These are phyloP conservation scores for Paraphoma chrysanthemicola DNA, from an alignment of 2,329 filamentous ascomycete species.

Conservation along the genomic window DNA sequence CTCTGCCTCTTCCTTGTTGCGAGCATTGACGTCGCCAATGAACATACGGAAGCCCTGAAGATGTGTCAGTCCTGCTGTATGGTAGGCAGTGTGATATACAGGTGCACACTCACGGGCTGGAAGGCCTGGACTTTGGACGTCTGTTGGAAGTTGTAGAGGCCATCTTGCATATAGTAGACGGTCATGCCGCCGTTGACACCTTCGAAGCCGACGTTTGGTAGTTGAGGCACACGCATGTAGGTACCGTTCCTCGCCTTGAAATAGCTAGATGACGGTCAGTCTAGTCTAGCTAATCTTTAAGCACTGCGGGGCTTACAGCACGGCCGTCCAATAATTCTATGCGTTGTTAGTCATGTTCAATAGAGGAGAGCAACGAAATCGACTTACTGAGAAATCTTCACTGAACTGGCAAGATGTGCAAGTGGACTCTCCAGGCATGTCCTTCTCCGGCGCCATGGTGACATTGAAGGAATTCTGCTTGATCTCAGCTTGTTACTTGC, in stretches of 20 bases:
- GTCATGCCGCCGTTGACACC: slow-evolving; percentile 28
- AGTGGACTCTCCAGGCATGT: slow-evolving; percentile 31
- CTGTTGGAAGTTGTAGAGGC: slow-evolving; percentile 32
- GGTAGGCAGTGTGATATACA: too few species aligned
- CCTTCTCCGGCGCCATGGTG: slow-evolving; percentile 29
- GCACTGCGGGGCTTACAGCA: slow-evolving; percentile 23
- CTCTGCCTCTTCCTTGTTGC: slow-evolving; percentile 39
- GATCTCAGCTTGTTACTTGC: background rate
- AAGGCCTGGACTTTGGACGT: slow-evolving; percentile 52
- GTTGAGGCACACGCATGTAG: slow-evolving; percentile 25
- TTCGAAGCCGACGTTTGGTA: slow-evolving; percentile 29
- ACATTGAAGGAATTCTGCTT: slow-evolving; percentile 30
- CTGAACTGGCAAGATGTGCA: slow-evolving; percentile 40
- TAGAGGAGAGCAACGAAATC: background rate
- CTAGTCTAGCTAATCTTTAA: background rate
- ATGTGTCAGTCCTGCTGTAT: slow-evolving; percentile 3
- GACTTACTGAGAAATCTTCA: slow-evolving; percentile 28
- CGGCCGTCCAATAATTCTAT: slow-evolving; percentile 40
- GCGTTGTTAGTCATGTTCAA: background rate
- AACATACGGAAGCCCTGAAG: slow-evolving; percentile 39
- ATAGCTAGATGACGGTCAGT: slow-evolving; percentile 18
- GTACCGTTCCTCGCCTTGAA: slow-evolving; percentile 34
- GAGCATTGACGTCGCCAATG: slow-evolving; percentile 36
- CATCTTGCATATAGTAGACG: slow-evolving; percentile 37
- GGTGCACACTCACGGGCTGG: slow-evolving; percentile 29